These are phyloP conservation scores for Stylosanthes scabra DNA, from an alignment of 331 rosid species.

Conservation along the genomic window DNA sequence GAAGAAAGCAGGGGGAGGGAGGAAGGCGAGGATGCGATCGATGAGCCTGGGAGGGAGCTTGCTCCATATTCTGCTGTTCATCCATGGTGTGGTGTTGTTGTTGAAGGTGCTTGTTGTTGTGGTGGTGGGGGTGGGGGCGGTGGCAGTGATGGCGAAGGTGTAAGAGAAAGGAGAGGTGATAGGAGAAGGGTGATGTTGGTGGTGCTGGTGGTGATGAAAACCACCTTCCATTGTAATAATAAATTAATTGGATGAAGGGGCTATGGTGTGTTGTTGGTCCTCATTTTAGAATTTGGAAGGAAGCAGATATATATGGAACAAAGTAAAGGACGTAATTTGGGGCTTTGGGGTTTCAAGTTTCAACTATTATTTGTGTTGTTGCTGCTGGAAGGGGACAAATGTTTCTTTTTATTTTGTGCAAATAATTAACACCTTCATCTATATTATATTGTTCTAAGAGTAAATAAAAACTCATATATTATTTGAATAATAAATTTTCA, in stretches of 20 bases:
- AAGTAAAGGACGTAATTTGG: slow-evolving; percentile 33
- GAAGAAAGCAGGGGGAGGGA: slow-evolving; percentile 91
- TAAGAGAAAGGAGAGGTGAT: slow-evolving; percentile 62
- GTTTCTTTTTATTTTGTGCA: no score
- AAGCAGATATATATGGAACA: slow-evolving; percentile 49
- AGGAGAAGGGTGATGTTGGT: slow-evolving; percentile 29
- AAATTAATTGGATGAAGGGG: no score
- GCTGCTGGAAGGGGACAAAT: slow-evolving; percentile 17
- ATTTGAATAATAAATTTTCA: no score
- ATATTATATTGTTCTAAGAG: no score
- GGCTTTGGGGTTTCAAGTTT: neutral
- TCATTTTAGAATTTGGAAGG: slow-evolving; percentile 34
- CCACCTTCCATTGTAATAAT: neutral
- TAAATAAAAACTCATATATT: no score
- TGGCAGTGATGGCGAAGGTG: slow-evolving; percentile 48
- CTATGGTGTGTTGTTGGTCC: neutral
- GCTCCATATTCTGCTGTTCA: slow-evolving; percentile 93
- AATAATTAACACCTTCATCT: no score
- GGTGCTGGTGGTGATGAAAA: slow-evolving; percentile 34
- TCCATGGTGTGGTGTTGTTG: slow-evolving; percentile 52
- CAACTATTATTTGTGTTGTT: neutral
- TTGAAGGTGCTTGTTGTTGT: slow-evolving; percentile 3
- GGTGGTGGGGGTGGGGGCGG: slow-evolving; percentile 15
- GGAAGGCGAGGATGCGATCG: slow-evolving; percentile 79
- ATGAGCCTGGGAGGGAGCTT: slow-evolving; percentile 78